Evolutionary conservation across 2,329 filamentous ascomycete genomes (phyloP), one percentile per base, ranked within the genome.

Genomic region (Pseudogymnoascus sp.): DNA sequence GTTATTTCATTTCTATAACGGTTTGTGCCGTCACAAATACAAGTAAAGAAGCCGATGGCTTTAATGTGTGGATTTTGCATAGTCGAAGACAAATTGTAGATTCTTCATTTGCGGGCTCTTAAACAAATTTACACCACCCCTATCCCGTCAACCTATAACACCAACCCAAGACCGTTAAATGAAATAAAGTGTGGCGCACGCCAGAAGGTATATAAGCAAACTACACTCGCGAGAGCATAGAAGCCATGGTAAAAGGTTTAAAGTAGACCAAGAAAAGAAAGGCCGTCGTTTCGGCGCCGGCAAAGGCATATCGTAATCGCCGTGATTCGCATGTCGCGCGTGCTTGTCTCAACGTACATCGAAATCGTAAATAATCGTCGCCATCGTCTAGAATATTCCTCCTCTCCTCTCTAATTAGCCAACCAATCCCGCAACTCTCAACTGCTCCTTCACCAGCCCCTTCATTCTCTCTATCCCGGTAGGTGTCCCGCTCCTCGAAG

Each of bases 141-240:
- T 14, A 56, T 21, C 11, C 49, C 8, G n/a, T 12, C 49, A 56
- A 34, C 49, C 49, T 14, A 56, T 9, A 56, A 56, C 49, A 14
- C 28, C 49, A 56, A 56, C 49, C 49, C 49, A 56, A 36, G 49
- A 56, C 49, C 49, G 16, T 34, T 56, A 56, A 34, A 56, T 34
- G 49, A 56, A 56, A 56, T 1, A 34, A 34, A 34, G 28, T 56
- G 28, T 5, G 49, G 49, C 49, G 28, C 49, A 56, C 16, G 49
- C 49, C 49, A 56, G 49, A 56, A 56, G 28, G 49, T 56, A 56
- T 56, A 56, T 56, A 56, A 34, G 49, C 49, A 56, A 56, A 56
- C 28, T 36, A 36, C 5, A 14, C 49, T 56, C 49, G 49, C 16
- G 49, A 34, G 28, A 56, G 49, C 28, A 3, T 56, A 36, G 16